Evolutionary conservation across 148 eudicot genomes (phyloP).

Genomic region (Camellia granthamiana): DNA sequence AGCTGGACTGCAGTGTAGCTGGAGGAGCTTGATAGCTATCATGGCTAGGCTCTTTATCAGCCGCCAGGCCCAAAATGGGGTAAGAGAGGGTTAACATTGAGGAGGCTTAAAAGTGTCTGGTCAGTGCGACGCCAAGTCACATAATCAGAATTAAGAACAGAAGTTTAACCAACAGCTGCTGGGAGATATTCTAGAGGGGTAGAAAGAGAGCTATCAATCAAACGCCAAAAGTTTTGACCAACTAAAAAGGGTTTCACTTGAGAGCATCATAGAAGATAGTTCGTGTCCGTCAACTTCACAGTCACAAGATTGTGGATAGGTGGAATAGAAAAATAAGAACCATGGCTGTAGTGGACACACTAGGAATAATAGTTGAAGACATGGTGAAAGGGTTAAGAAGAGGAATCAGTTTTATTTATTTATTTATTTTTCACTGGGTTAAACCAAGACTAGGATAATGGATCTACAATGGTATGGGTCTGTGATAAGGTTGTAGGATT

Average conservation of each 20-base stretch:
- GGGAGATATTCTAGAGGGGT: neutral
- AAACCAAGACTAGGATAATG: too few relatives aligned
- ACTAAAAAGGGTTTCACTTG: neutral
- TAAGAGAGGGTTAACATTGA: neutral
- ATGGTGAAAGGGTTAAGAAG: too few relatives aligned
- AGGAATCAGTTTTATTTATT: too few relatives aligned
- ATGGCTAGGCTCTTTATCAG: too few relatives aligned
- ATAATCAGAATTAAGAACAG: neutral
- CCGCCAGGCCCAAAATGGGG: neutral
- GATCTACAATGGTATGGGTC: too few relatives aligned
- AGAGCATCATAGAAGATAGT: neutral
- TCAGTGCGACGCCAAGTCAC: neutral
- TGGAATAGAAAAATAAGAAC: neutral
- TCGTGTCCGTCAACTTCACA: neutral
- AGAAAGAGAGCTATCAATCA: neutral
- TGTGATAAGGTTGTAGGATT: too few relatives aligned
- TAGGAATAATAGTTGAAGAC: too few relatives aligned
- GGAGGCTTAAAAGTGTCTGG: neutral
- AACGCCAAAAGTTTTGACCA: neutral
- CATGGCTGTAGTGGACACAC: too few relatives aligned
- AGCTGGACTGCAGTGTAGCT: too few relatives aligned
- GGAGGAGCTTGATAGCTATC: too few relatives aligned
- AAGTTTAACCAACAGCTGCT: neutral
- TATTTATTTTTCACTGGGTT: too few relatives aligned
- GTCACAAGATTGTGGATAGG: neutral